These are phyloP conservation scores for Naganishia onofrii DNA, from an alignment of 768 basidiomycete genomes.

Conservation along the genomic window DNA sequence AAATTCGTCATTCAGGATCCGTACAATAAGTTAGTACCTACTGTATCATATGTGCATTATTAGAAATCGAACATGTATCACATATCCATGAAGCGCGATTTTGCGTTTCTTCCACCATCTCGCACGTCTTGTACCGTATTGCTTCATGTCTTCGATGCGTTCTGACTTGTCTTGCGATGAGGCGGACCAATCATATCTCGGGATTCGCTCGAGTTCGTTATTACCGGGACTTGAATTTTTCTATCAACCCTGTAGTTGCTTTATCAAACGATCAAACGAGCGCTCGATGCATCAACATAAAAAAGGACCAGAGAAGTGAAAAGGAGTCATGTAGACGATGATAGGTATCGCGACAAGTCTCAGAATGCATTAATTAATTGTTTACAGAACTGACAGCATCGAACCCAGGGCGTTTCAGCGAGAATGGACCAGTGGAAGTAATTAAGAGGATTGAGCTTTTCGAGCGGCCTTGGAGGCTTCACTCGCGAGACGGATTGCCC, in stretches of 20 bases:
- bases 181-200: too few species aligned
- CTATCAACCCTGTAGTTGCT: too few species aligned
- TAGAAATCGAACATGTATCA: not conserved
- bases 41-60: not conserved
- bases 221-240: too few species aligned
- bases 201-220: too few species aligned
- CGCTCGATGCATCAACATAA: not conserved
- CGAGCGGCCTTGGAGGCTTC: slow-evolving; percentile 36
- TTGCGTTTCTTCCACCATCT: not conserved
- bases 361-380: not conserved
- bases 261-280: too few species aligned
- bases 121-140: too few species aligned
- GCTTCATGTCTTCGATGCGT: too few species aligned
- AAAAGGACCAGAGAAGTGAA: not conserved
- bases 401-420: slow-evolving; percentile 5
- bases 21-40: not conserved
- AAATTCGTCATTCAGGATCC: too few species aligned
- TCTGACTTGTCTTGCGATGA: too few species aligned
- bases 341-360: too few species aligned
- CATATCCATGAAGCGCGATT: not conserved
- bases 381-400: not conserved
- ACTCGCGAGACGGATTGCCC: slow-evolving; percentile 70
- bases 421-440: not conserved
- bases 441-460: slow-evolving; percentile 7
- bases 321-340: not conserved